Conservation (phyloP, 1,284 basidiomycete species). For the Pascua sp. region DNA sequence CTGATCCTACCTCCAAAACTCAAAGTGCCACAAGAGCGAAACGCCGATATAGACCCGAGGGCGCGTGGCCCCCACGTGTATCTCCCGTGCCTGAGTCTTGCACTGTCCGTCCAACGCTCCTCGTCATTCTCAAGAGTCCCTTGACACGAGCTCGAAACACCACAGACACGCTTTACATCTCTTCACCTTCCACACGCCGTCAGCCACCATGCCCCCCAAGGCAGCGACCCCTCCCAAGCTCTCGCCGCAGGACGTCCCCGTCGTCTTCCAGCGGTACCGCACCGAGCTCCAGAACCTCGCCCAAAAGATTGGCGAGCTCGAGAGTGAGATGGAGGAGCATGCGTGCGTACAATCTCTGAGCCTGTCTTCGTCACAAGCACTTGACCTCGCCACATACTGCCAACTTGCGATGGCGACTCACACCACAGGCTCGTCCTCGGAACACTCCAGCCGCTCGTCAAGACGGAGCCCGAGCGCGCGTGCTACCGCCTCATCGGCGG, state of each 20-base stretch:
- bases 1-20: too few species aligned
- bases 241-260: slow-evolving; percentile 38
- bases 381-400: not conserved
- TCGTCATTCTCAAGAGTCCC: not conserved
- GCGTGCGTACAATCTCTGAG: slow-evolving; percentile 41
- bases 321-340: slow-evolving; percentile 89
- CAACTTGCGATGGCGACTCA: not conserved
- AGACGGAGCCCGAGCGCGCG: slow-evolving; percentile 83
- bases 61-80: not conserved
- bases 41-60: not conserved
- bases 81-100: not conserved
- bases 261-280: slow-evolving; percentile 58
- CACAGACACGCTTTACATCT: not conserved
- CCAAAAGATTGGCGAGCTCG: slow-evolving; percentile 87
- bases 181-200: not conserved
- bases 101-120: not conserved
- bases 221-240: slow-evolving; percentile 26
- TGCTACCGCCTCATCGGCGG: slow-evolving; percentile 97
- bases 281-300: slow-evolving; percentile 80
- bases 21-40: not conserved
- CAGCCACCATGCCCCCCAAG: slow-evolving; percentile 38
- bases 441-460: slow-evolving; percentile 64
- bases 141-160: not conserved
- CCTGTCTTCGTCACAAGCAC: not conserved
- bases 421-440: slow-evolving; percentile 73